Base-by-base conservation (phyloP, 208 protist species). In the Crithidia sp. region DNA sequence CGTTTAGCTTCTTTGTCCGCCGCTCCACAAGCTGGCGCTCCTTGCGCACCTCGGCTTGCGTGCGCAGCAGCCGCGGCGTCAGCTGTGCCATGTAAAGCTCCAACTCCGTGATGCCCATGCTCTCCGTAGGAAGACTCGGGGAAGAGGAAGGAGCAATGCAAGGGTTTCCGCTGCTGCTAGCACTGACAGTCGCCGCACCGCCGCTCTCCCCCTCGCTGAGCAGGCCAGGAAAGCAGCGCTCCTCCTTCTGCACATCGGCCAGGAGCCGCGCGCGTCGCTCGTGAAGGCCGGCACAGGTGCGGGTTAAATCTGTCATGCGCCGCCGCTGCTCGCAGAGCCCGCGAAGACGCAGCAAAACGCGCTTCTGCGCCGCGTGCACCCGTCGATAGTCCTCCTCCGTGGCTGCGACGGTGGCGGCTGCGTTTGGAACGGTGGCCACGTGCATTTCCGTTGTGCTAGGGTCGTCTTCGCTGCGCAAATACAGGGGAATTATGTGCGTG, bases 91-190 rank as follows among this genome's bases (percentile, higher is more conserved):
- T 81, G 67, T 93, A 96, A 60, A 91, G 66, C 75, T 91, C 85
- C 10, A 96, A 73, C 74, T 96, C 91, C 36, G 88, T 90, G 19
- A 81, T 72, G 13, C 77, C 87, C 90, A 95, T 92, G 8, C 72
- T 53, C 17, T 86, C 81, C 10, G 88, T 63, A 6, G 79, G 28
- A 37, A 80, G 57, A 41, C 74, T 28, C 62, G 56, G 19, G 70
- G 54, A 10, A 13, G 45, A 2, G 9, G 45, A 49, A 28, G 28
- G 28, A 28, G 28, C 45, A 2, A 49, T 13, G 12, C 9, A 49
- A 2, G 12, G 12, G 45, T 2, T 2, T 13, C 45, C 7, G 9
- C 2, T 14, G 7, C 45, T 49, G 45, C 45, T 2, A 7, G 45
- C 45, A 49, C 45, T 36, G 52, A 19, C 61, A 10, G 47, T 44